phyloP scores from a whole-genome alignment of 305 asterid genomes.

The Fraxinus paxiana region DNA sequence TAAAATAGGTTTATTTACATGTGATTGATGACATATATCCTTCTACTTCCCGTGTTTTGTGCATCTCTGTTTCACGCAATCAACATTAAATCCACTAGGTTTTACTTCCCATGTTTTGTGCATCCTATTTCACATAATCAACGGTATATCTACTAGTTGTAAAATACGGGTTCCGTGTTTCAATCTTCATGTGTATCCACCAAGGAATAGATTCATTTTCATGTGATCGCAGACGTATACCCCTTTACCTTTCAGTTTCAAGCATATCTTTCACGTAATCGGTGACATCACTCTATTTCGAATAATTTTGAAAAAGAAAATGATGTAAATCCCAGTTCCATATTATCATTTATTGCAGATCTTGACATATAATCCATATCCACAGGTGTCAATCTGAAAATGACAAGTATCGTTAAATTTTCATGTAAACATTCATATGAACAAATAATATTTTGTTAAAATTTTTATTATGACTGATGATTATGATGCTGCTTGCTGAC shows the following conservation, averaged over 20 bases:
- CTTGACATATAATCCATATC: background rate
- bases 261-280: background rate
- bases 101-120: constrained; percentile 1
- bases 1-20: background rate
- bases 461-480: constrained; percentile 5
- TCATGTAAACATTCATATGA: background rate
- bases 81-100: background rate
- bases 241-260: background rate
- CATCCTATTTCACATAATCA: background rate
- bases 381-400: constrained; percentile 7
- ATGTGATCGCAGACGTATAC: constrained; percentile 7
- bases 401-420: constrained; percentile 4
- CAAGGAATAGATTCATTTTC: constrained; percentile 4
- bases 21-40: background rate
- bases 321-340: background rate
- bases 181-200: background rate
- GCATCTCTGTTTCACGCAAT: background rate
- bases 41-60: background rate
- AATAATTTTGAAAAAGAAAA: background rate
- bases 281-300: background rate
- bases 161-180: background rate
- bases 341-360: background rate
- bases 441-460: constrained; percentile 6
- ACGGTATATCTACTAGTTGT: background rate
- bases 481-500: constrained; percentile 30